These are phyloP conservation scores for Haplosporangium gracile DNA, from an alignment of 192 early-diverging fungal genomes.

Conservation along the genomic window DNA sequence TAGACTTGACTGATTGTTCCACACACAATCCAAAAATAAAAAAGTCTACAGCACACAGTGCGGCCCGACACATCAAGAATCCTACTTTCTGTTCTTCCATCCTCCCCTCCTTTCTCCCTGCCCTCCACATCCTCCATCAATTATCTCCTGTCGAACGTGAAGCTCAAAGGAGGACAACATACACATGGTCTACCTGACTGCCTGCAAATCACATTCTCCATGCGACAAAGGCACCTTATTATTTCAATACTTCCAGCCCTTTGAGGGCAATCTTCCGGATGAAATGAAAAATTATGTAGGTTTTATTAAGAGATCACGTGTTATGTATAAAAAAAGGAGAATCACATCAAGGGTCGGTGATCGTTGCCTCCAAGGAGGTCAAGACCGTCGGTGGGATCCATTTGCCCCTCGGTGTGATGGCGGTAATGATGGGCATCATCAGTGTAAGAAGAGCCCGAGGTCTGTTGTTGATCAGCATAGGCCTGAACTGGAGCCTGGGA, in stretches of 20 bases:
- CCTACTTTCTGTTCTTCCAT: not conserved
- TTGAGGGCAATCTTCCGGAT: no score
- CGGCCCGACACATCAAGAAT: not conserved
- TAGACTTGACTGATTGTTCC: not conserved
- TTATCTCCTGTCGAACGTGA: no score
- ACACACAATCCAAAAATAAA: conserved; percentile 7
- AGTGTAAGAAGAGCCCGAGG: not conserved
- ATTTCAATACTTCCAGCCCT: no score
- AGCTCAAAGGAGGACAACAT: no score
- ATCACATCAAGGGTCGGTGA: conserved; percentile 2
- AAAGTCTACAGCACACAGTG: no score
- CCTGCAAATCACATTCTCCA: no score
- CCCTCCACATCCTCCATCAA: no score
- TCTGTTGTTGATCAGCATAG: not conserved
- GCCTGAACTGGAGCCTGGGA: not conserved
- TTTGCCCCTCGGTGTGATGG: not conserved
- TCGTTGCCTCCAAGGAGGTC: not conserved
- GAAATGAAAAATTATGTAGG: no score
- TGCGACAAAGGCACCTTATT: no score
- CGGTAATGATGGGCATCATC: not conserved
- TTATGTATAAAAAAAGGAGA: not conserved
- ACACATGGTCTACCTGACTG: no score
- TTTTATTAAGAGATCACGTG: not conserved
- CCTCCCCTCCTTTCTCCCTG: not conserved
- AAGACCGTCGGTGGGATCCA: not conserved